Base-by-base conservation (phyloP, 1,284 basidiomycete species). In the Cronartium quercuum region DNA sequence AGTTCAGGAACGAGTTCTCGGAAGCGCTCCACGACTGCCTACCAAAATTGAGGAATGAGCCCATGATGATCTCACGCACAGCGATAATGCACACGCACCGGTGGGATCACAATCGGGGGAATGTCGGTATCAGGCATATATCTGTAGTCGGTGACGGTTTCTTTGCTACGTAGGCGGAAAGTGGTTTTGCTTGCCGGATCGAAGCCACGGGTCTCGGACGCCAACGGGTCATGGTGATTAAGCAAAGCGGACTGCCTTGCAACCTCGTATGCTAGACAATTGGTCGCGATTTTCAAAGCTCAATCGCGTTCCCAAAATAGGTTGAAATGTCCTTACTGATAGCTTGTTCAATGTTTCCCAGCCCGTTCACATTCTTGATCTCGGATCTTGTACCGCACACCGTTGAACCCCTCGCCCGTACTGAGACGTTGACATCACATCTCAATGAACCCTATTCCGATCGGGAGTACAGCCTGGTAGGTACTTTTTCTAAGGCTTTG, bases 51-150 rank as follows among this genome's bases (percentile, higher is more conserved):
- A 38, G 6, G 42, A 21, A 42, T 38, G n/a, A 18, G 29, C 29
- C 29, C 29, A 29, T 29, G 29, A 21, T n/a, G 29, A 21, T 29
- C 29, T 29, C 29, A 29, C 29, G 29, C 29, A 29, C 29, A 66
- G 13, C 40, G 51, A 18, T 34, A 57, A 57, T 60, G 44, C 10
- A 21, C 15, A 68, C 76, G 40, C 24, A 79, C 77, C 21, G 77
- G 44, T 5, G 78, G 76, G n/a, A 97, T 82, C 35, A 88, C 80
- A 4, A 94, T 81, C 0, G 90, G 87, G 0, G 92, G 92, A 0
- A 98, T 83, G 80, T 98, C 98, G 0, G 92, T 89, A 81, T 98
- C 96, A 0, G 96, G 96, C 92, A 99, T 94, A 83, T 97, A 99
- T 6, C 95, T 86, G 82, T 98, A 99, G 81, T 98, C 95, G 4